A percentile compares a stretch with the other conserved stretches of the same genome.
Evolutionary conservation across 352 stramenopile genomes (phyloP).

Genomic region (Globisporangium alternatum): DNA sequence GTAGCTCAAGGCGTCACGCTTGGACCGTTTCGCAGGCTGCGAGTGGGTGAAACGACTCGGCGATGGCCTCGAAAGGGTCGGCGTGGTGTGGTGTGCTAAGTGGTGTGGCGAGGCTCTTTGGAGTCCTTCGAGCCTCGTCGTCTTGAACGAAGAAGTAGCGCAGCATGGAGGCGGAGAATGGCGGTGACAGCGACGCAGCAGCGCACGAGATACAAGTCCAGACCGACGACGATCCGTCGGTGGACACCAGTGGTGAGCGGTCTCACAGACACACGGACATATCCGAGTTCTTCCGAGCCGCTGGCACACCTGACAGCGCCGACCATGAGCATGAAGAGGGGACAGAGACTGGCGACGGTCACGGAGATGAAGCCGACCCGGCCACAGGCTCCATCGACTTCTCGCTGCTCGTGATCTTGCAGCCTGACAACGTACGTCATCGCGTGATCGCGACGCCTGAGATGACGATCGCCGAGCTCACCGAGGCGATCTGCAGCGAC

Average conservation of each 20-base stretch:
- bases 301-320: conserved; percentile 9
- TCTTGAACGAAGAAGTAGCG: conserved; percentile 22
- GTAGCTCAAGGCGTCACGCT: background rate
- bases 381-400: conserved; percentile 30
- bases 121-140: conserved; percentile 21
- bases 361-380: background rate
- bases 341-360: background rate
- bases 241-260: background rate
- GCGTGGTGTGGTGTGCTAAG: background rate
- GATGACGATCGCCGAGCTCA: conserved; percentile 50
- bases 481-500: conserved; percentile 52
- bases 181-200: background rate
- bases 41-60: background rate
- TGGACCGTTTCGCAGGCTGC: background rate
- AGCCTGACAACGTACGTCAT: conserved; percentile 76
- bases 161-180: conserved; percentile 4
- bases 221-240: conserved; percentile 9
- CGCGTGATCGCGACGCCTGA: conserved; percentile 50
- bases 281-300: conserved; percentile 29
- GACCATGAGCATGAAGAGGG: background rate
- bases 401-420: conserved; percentile 60
- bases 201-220: conserved; percentile 14
- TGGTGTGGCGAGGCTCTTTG: background rate
- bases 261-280: conserved; percentile 21
- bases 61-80: background rate